Percentiles rank a stretch among this genome's conserved stretches.
These are phyloP conservation scores for Sugiyamaella floridensis DNA, from an alignment of 805 yeast genomes.

Conservation along the genomic window DNA sequence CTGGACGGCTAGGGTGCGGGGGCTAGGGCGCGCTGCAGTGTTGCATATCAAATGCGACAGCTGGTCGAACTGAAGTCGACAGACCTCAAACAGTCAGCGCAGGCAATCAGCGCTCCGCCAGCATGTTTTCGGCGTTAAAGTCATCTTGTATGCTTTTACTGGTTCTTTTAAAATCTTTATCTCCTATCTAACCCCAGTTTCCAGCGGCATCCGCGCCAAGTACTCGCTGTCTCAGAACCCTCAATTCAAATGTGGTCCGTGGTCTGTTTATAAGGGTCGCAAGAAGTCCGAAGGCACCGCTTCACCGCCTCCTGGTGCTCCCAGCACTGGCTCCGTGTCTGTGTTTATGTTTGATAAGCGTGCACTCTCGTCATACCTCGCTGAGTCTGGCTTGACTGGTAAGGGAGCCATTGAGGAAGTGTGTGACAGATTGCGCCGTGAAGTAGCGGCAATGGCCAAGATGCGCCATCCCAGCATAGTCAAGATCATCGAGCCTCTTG, in stretches of 20 bases:
- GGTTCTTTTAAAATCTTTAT: neutral
- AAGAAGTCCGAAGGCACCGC: conserved; percentile 37
- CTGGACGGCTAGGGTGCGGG: neutral
- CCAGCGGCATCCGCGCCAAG: conserved; percentile 29
- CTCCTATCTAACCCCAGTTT: conserved; percentile 9
- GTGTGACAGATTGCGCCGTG: conserved; percentile 57
- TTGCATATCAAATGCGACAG: neutral
- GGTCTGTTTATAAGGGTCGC: conserved; percentile 84
- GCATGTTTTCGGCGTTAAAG: conserved; percentile 19
- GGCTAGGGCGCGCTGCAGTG: neutral
- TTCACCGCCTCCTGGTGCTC: conserved; percentile 34
- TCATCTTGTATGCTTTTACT: conserved; percentile 18
- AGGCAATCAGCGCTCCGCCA: neutral
- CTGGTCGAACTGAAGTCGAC: neutral
- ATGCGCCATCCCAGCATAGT: conserved; percentile 85
- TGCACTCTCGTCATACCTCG: conserved; percentile 52
- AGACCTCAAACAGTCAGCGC: no score
- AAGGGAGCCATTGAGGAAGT: conserved; percentile 50
- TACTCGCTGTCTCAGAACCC: conserved; percentile 68
- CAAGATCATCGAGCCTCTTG: conserved; percentile 80
- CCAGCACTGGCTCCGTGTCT: conserved; percentile 44
- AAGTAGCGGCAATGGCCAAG: conserved; percentile 66
- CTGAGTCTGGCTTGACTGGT: conserved; percentile 44
- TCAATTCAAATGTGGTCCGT: conserved; percentile 66
- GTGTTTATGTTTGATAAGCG: conserved; percentile 84